Evolutionary conservation across 345 rosid species (phyloP), one percentile per base, ranked within the genome.

Genomic region (Dipteronia sinensis): DNA sequence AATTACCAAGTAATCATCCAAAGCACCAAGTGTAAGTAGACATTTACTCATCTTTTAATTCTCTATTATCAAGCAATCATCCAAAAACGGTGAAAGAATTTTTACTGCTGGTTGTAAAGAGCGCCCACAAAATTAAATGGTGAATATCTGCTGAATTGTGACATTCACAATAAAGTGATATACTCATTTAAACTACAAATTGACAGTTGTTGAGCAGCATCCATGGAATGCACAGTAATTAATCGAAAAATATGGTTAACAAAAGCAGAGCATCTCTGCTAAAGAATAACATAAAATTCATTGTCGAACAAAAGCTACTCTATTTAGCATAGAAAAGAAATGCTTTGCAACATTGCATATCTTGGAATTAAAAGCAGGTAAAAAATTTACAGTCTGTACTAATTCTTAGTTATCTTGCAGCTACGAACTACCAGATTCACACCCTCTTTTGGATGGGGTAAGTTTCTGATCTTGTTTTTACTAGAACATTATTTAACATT

Each of bases 1-100:
- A 38, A 66, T 65, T 46, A 55, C 22, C n/a, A 10, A 65, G 29
- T 51, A 17, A 74, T 65, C 72, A 46, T 68, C 7, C 99, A 61
- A 98, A 96, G 76, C 99, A 96, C 77, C 89, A 84, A 74, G 99
- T 96, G 99, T 96, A 90, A 81, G 98, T 87, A 78, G 47, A 72
- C 72, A 67, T 46, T 10, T 11, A 9, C 66, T 56, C 20, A 17
- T 75, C 49, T 59, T 23, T 31, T 2, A 8, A 40, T 65, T 44
- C 64, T 53, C 42, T 27, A 66, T 65, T 46, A 55, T 29, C 25
- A 10, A 65, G 29, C 62, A 17, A 74, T 65, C 72, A 46, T 68
- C 7, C 17, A 46, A 68, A 68, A 68, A 15, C 0, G 71, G 34
- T 20, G 38, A 2, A 8, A 42, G 46, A 42, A 0, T 42, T 47